phyloP scores from a whole-genome alignment of 2,329 filamentous ascomycete species.

The Chrysosporium queenslandicum region DNA sequence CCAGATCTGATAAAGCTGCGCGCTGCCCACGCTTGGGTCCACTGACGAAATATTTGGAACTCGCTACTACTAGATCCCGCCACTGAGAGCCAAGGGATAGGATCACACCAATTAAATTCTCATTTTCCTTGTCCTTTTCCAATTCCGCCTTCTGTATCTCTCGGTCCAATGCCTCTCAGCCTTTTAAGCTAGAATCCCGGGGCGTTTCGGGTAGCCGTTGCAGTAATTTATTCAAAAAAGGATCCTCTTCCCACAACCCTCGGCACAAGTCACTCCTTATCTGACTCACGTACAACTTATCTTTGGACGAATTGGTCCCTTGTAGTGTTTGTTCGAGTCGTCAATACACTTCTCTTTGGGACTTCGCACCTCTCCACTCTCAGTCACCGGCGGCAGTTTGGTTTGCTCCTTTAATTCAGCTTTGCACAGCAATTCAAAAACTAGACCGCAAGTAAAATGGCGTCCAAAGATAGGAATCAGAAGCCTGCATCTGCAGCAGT shows the following conservation, averaged over 20 bases:
- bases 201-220: conserved; percentile 8
- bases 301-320: conserved; percentile 3
- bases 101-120: conserved; percentile 5
- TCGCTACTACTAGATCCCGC: conserved; percentile 7
- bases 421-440: too few relatives aligned
- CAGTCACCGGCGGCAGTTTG: neutral
- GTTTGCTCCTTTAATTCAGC: neutral
- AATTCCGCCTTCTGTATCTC: neutral
- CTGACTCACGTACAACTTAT: conserved; percentile 3
- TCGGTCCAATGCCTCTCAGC: neutral
- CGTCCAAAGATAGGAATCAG: conserved; percentile 13
- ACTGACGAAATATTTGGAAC: neutral
- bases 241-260: conserved; percentile 3
- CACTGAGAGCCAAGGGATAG: conserved; percentile 3
- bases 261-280: neutral
- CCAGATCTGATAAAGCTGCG: conserved; percentile 10
- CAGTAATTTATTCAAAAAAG: conserved; percentile 2
- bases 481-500: conserved; percentile 78
- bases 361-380: neutral
- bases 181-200: neutral
- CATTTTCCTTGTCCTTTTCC: neutral
- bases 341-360: neutral
- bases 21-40: neutral
- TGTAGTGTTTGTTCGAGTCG: neutral
- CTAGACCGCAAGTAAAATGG: conserved; percentile 2